A percentile compares a stretch with the other conserved stretches of the same genome.
Evolutionary conservation across 176 grass and related monocot species (phyloP).

Genomic region (Juncus effusus): DNA sequence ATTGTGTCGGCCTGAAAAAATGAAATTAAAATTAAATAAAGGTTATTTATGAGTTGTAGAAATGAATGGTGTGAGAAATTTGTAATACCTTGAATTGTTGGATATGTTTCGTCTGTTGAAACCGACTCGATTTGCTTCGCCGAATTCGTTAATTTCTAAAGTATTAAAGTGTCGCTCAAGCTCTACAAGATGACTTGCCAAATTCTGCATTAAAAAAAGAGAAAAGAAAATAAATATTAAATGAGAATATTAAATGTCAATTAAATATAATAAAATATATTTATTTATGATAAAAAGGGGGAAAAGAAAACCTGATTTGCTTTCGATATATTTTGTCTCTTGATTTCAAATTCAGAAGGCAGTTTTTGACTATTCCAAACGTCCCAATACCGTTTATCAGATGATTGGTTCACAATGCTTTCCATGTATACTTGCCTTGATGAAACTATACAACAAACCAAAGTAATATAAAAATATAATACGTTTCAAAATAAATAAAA

Average conservation of each 20-base stretch:
- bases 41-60: too few species aligned
- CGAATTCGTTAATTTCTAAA: conserved; percentile 86
- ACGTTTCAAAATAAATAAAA: not conserved
- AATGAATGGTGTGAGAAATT: too few species aligned
- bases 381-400: conserved; percentile 79
- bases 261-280: not conserved
- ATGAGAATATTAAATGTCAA: not conserved
- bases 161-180: conserved; percentile 91
- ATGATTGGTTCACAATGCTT: conserved; percentile 79
- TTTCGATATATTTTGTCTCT: conserved; percentile 86
- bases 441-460: conserved; percentile 56
- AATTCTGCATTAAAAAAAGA: conserved; percentile 50
- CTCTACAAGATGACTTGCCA: conserved; percentile 84
- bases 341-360: conserved; percentile 82
- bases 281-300: not conserved
- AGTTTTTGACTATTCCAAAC: conserved; percentile 93
- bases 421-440: conserved; percentile 90
- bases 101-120: conserved; percentile 52
- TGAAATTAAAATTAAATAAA: conserved; percentile 25
- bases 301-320: conserved; percentile 58
- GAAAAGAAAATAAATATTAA: not conserved
- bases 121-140: conserved; percentile 60
- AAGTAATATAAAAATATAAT: conserved; percentile 19
- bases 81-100: conserved; percentile 42
- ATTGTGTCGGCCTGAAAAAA: conserved; percentile 59